Conservation (phyloP, 805 yeast genomes). For the Brettanomyces naardenensis region DNA sequence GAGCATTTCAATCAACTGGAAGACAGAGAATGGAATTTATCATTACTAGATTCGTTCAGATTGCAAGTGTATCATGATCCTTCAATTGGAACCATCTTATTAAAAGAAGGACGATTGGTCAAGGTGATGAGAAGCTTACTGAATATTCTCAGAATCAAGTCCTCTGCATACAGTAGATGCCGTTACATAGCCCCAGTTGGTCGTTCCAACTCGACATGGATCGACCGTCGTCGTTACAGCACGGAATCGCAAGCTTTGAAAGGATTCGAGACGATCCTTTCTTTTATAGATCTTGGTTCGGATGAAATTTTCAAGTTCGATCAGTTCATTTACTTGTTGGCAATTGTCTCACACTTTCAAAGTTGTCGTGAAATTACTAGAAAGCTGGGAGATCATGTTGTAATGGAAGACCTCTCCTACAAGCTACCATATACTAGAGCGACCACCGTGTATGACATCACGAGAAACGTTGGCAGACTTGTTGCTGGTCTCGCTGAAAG, state of each 20-base stretch:
- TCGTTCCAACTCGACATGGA: background rate
- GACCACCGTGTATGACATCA: slow-evolving; percentile 16
- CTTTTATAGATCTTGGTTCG: slow-evolving; percentile 19
- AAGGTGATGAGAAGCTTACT: slow-evolving; percentile 33
- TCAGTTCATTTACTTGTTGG: slow-evolving; percentile 31
- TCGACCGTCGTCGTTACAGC: background rate
- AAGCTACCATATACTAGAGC: slow-evolving; percentile 38
- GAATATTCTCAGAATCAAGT: background rate
- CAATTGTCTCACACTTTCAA: slow-evolving; percentile 48
- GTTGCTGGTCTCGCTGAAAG: slow-evolving; percentile 13
- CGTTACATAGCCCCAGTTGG: background rate
- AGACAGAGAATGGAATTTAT: slow-evolving; percentile 43
- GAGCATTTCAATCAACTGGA: slow-evolving; percentile 34
- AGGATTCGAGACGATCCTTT: slow-evolving; percentile 14
- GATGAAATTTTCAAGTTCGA: slow-evolving; percentile 13
- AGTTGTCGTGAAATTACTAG: slow-evolving; percentile 49
- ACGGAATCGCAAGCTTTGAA: background rate
- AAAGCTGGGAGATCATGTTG: slow-evolving; percentile 63
- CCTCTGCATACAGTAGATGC: background rate
- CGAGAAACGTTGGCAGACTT: slow-evolving; percentile 19
- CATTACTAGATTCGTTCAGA: slow-evolving; percentile 22
- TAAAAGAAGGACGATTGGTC: slow-evolving; percentile 31
- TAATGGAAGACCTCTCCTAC: slow-evolving; percentile 44
- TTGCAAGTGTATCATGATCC: slow-evolving; percentile 27
- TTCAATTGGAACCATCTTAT: slow-evolving; percentile 28